phyloP scores from a whole-genome alignment of 352 stramenopile species.

The Globisporangium parvum region DNA sequence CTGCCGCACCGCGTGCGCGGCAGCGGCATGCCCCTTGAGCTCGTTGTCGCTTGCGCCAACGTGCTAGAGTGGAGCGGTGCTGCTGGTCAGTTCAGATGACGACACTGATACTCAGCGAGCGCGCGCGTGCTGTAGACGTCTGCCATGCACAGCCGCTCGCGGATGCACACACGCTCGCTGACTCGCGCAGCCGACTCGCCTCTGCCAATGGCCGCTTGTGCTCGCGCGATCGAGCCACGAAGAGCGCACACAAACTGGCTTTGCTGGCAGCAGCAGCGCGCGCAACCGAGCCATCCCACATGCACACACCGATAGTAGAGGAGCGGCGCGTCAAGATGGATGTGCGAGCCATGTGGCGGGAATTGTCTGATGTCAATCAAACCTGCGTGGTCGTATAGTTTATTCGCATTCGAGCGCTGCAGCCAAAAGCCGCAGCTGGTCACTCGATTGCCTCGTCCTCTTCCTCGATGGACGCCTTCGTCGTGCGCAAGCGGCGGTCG shows the following conservation, averaged over 20 bases:
- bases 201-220: no score
- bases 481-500: slow-evolving; percentile 24
- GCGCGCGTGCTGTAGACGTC: no score
- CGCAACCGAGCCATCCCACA: background rate
- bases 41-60: slow-evolving; percentile 2
- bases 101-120: background rate
- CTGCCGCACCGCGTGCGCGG: background rate
- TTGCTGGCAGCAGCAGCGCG: background rate
- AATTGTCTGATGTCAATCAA: no score
- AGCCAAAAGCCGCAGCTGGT: background rate
- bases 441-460: no score
- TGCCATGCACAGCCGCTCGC: background rate
- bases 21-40: slow-evolving; percentile 10
- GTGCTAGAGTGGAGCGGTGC: background rate
- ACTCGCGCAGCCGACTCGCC: no score
- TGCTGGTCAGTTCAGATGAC: background rate
- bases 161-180: no score
- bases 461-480: slow-evolving; percentile 75
- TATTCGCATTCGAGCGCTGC: background rate
- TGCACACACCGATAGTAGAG: background rate
- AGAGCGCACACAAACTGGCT: no score
- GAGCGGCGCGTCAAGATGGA: background rate
- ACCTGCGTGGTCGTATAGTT: background rate
- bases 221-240: no score
- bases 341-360: background rate